A percentile compares a stretch with the other conserved stretches of the same genome.
Conservation (phyloP, 305 asterid species). For the Rubia peregrina region DNA sequence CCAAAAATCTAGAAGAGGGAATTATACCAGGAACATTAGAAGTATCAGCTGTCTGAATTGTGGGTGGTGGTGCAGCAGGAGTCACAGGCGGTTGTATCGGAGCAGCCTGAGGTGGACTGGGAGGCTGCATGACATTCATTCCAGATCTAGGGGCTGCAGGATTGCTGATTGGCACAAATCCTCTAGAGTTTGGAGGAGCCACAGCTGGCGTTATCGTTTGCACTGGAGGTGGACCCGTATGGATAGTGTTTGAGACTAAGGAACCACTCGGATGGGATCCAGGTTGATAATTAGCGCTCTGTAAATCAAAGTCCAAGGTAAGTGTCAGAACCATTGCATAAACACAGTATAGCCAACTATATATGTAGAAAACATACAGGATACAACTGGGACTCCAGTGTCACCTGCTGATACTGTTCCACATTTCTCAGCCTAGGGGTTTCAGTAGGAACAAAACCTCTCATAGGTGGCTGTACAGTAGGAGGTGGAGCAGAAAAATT, state of each 20-base stretch:
- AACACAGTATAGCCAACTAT: conserved; percentile 4
- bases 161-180: conserved; percentile 61
- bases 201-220: conserved; percentile 57
- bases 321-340: conserved; percentile 12
- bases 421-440: conserved; percentile 65
- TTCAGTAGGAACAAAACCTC: conserved; percentile 72
- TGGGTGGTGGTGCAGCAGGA: conserved; percentile 92
- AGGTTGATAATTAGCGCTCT: conserved; percentile 66
- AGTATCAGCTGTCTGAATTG: conserved; percentile 94
- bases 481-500: conserved; percentile 65
- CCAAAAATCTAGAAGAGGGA: conserved; percentile 10
- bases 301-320: conserved; percentile 19
- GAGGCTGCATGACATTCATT: conserved; percentile 63
- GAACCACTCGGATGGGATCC: conserved; percentile 54
- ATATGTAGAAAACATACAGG: conserved; percentile 48
- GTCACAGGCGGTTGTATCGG: conserved; percentile 54
- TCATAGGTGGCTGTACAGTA: conserved; percentile 60
- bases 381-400: conserved; percentile 83
- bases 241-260: conserved; percentile 47
- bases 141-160: conserved; percentile 72
- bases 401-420: conserved; percentile 92
- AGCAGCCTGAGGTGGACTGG: conserved; percentile 64
- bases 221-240: conserved; percentile 49
- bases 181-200: conserved; percentile 56
- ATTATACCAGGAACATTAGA: conserved; percentile 88